phyloP scores from a whole-genome alignment of 2,329 filamentous ascomycete genomes.

The Diplodia sapinea region DNA sequence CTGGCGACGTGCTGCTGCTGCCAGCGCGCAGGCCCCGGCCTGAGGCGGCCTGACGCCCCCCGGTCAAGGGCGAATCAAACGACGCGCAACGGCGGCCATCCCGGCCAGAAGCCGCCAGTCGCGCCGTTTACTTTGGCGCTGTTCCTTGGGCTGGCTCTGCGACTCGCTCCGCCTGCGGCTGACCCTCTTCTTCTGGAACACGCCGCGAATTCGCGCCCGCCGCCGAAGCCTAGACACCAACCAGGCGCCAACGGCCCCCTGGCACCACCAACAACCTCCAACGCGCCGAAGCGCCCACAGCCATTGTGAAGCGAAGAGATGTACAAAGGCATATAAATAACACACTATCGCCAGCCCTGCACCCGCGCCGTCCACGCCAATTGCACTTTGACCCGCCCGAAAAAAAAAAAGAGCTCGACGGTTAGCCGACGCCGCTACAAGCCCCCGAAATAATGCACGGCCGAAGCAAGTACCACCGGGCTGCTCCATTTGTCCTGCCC shows the following conservation, averaged over 20 bases:
- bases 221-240: conserved; percentile 7
- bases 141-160: conserved; percentile 7
- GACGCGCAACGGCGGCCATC: conserved; percentile 25
- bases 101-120: conserved; percentile 3
- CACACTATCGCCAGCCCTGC: neutral
- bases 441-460: conserved; percentile 30
- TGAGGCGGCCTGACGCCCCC: conserved; percentile 19
- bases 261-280: conserved; percentile 1
- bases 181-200: conserved; percentile 28
- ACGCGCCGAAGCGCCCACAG: neutral
- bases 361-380: neutral
- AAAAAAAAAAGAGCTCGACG: conserved; percentile 10
- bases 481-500: conserved; percentile 24
- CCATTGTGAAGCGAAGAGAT: neutral
- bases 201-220: conserved; percentile 7
- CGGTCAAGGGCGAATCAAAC: conserved; percentile 22
- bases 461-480: conserved; percentile 26
- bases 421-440: conserved; percentile 23
- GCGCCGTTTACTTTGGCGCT: conserved; percentile 24
- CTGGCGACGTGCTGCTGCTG: neutral
- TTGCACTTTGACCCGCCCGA: neutral
- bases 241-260: conserved; percentile 16
- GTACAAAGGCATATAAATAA: conserved; percentile 2
- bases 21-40: neutral
- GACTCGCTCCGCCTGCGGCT: conserved; percentile 19